Conservation (phyloP, 2,329 filamentous ascomycete species). For the Triangularia verruculosa region DNA sequence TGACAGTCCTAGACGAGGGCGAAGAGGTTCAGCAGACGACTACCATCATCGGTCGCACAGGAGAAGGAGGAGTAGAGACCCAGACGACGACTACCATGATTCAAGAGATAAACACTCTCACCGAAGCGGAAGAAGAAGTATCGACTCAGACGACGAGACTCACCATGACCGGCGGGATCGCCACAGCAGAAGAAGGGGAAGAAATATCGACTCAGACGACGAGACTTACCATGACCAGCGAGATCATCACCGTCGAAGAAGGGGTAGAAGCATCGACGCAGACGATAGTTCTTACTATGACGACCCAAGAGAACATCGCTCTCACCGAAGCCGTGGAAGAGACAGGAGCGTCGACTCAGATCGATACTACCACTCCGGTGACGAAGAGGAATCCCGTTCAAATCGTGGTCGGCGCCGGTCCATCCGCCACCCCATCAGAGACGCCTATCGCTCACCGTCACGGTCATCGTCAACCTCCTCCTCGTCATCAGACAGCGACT, state of each 20-base stretch:
- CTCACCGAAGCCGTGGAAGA: not conserved
- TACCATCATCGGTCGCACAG: not conserved
- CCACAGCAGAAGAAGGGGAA: not conserved
- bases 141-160: not conserved
- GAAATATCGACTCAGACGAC: not conserved
- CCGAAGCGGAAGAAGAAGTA: not conserved
- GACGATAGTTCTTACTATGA: not conserved
- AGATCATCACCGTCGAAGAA: not conserved
- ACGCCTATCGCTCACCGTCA: not conserved
- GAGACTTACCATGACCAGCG: not conserved
- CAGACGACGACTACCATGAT: no score
- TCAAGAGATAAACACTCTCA: no score
- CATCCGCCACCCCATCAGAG: not conserved
- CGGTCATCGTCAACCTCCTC: not conserved
- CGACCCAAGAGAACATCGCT: not conserved
- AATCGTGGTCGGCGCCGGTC: not conserved
- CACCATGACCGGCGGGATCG: not conserved
- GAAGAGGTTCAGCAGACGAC: not conserved
- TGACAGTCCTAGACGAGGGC: not conserved
- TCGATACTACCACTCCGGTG: conserved; percentile 16
- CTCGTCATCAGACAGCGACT: not conserved
- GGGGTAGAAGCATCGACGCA: not conserved
- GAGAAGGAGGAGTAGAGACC: not conserved
- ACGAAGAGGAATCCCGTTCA: conserved; percentile 6
- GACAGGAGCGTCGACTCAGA: not conserved